Base-by-base conservation (phyloP, 257 asterid species). In the Rubia yunnanensis region DNA sequence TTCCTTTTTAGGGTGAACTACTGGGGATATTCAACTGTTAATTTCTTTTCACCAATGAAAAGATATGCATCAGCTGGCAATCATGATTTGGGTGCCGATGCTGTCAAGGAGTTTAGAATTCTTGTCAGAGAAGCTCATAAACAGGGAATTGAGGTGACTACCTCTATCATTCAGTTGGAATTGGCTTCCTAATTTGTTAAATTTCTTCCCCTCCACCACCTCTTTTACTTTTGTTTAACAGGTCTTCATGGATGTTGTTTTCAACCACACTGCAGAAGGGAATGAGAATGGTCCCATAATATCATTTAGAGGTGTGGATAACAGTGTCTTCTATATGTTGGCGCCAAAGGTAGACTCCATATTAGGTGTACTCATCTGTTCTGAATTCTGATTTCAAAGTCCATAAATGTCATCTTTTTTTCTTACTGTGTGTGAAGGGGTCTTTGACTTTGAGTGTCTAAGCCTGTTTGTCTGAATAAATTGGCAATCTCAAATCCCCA, bases 231-330 rank as follows among this genome's bases (percentile, higher is more conserved):
- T 60, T 46, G 59, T 73, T 73, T 44, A 60, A 68, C 86, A 94
- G 99, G 96, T 94, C 71, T 80, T 94, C 78, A 89, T 94, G 99
- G 99, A 94, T 77, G 96, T 94, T 65, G 99, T 94, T 71, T 94
- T 89, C 78, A 94, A 94, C 67, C 99, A 94, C 89, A 89, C 96
- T 38, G 99, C 97, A 28, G 99, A 94, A 80, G 99, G 97, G 79
- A 94, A 94, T 80, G 95, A 87, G 73, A 85, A 90, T 72, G 99
- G 99, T 66, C 97, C 91, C 65, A 57, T 72, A 23, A 63, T 94
- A 67, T 86, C 97, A 67, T 94, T 94, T 75, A 83, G 91, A 80
- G 99, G 99, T 70, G 77, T 94, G 73, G 97, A 94, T 79, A 88
- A 86, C 71, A 81, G 94, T 76, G 89, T 82, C 67, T 94, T 94